These are phyloP conservation scores for Fusarium anguioides DNA, from an alignment of 2,329 filamentous ascomycete species.

Conservation along the genomic window DNA sequence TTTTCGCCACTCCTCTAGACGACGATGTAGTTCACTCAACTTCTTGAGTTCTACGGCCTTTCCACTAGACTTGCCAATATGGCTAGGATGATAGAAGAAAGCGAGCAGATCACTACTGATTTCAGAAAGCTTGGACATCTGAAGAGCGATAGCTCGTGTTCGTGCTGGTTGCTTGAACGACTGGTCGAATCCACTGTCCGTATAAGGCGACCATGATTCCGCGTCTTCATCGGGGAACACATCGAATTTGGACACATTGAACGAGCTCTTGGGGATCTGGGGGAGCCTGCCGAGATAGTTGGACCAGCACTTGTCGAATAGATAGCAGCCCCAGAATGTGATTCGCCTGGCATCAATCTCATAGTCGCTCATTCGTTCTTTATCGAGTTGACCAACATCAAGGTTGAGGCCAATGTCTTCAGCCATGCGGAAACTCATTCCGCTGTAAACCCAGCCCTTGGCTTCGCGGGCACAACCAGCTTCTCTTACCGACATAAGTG, in stretches of 20 bases:
- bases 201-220: constrained; percentile 87
- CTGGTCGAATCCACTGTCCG: constrained; percentile 81
- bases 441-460: constrained; percentile 98
- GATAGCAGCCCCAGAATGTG: constrained; percentile 97
- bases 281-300: constrained; percentile 94
- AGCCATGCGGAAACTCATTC: constrained; percentile 98
- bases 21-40: constrained; percentile 88
- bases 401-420: constrained; percentile 93
- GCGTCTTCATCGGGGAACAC: constrained; percentile 91
- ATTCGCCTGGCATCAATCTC: constrained; percentile 90
- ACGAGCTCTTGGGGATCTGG: constrained; percentile 81
- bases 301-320: constrained; percentile 99
- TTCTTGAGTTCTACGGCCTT: constrained; percentile 91
- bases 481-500: constrained; percentile 95
- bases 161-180: constrained; percentile 81
- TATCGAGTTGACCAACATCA: constrained; percentile 75
- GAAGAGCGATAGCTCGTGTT: constrained; percentile 82
- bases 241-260: constrained; percentile 88
- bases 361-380: constrained; percentile 74
- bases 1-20: constrained; percentile 89
- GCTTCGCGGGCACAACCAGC: constrained; percentile 94
- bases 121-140: constrained; percentile 86
- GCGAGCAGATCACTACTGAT: constrained; percentile 91
- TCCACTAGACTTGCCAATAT: constrained; percentile 71
- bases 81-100: constrained; percentile 89